These are phyloP conservation scores for Flammula alnicola DNA, from an alignment of 1,284 basidiomycete species.

Conservation along the genomic window DNA sequence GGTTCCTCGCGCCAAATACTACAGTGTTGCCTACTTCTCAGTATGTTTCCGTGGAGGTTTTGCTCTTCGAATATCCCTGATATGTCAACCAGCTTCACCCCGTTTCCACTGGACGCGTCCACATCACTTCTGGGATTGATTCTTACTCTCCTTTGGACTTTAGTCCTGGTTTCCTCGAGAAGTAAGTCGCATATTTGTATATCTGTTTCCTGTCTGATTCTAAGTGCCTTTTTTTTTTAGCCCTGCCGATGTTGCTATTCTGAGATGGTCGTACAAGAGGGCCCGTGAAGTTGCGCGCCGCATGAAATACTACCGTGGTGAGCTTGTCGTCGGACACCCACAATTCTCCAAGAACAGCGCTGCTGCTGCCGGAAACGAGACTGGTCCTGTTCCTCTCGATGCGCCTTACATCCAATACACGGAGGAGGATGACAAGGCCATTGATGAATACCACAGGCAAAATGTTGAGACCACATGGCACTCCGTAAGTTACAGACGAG, in stretches of 20 bases:
- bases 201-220: background rate
- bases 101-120: constrained; percentile 43
- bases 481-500: constrained; percentile 43
- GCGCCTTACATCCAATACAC: constrained; percentile 57
- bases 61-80: background rate
- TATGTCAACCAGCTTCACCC: constrained; percentile 40
- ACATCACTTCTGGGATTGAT: constrained; percentile 44
- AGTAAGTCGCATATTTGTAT: constrained; percentile 24
- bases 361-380: constrained; percentile 39
- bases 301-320: constrained; percentile 60
- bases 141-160: constrained; percentile 42
- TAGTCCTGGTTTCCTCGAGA: constrained; percentile 37
- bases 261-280: constrained; percentile 63
- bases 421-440: constrained; percentile 57
- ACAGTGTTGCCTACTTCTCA: constrained; percentile 32
- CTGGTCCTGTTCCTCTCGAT: constrained; percentile 43
- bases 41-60: constrained; percentile 19
- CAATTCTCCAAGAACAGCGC: constrained; percentile 49
- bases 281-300: constrained; percentile 60
- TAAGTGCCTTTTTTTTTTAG: constrained; percentile 37
- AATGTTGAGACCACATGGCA: constrained; percentile 56
- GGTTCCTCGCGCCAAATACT: constrained; percentile 34
- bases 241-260: constrained; percentile 53
- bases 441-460: constrained; percentile 45
- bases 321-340: constrained; percentile 50